Conservation (phyloP, 148 eudicot species). For the Fagopyrum homotropicum region DNA sequence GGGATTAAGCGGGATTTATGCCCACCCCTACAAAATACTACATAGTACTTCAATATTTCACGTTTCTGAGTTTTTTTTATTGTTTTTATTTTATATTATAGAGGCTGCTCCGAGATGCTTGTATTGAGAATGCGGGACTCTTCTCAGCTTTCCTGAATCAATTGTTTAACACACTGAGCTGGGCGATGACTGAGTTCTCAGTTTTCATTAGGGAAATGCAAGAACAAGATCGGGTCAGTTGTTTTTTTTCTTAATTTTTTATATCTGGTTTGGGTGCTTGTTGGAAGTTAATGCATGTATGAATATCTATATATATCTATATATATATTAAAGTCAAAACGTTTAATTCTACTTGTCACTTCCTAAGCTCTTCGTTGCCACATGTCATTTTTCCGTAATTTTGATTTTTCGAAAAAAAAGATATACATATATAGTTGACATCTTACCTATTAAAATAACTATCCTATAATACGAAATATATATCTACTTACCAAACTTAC, state of each 20-base stretch:
- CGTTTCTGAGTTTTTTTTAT: background rate
- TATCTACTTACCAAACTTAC: too few species aligned
- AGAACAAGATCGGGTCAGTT: slow-evolving; percentile 64
- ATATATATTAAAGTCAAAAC: too few species aligned
- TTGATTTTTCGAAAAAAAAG: too few species aligned
- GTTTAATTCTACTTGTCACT: too few species aligned
- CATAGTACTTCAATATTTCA: background rate
- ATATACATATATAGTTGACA: too few species aligned
- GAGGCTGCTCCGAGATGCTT: slow-evolving; percentile 77
- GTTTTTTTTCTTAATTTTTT: background rate
- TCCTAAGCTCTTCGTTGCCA: too few species aligned
- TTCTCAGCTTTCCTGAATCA: slow-evolving; percentile 85
- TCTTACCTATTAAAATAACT: too few species aligned
- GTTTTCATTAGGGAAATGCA: slow-evolving; percentile 90
- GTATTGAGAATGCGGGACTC: slow-evolving; percentile 53
- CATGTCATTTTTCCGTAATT: too few species aligned
- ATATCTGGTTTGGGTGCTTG: background rate
- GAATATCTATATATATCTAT: background rate
- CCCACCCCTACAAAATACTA: background rate
- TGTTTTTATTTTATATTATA: slow-evolving; percentile 23
- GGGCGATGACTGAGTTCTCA: slow-evolving; percentile 96
- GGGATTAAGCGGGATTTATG: too few species aligned
- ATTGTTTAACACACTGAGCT: slow-evolving; percentile 82
- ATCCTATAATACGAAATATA: too few species aligned
- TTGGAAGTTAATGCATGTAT: background rate